Conservation (phyloP, 208 protist genomes). For the Leishmania mexicana region DNA sequence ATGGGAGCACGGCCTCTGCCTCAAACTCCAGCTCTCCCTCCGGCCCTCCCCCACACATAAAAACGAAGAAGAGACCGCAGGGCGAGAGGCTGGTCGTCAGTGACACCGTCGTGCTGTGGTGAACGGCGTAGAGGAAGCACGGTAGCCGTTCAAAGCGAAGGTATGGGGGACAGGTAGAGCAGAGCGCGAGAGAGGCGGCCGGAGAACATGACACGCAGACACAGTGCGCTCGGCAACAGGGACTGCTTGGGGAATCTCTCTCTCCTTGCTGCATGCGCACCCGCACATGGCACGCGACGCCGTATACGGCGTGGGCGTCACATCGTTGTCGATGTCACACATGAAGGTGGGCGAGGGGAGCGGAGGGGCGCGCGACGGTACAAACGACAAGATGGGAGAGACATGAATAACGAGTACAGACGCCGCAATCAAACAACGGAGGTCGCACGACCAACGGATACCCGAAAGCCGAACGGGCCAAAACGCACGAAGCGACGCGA, state of each 20-base stretch:
- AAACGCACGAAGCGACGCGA: no score
- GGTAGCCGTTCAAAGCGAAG: not conserved
- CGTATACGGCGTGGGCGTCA: not conserved
- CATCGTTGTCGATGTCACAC: not conserved
- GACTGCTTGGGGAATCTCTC: not conserved
- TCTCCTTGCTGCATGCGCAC: not conserved
- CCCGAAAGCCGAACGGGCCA: no score
- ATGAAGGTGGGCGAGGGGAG: not conserved
- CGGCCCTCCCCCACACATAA: no score
- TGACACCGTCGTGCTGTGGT: not conserved
- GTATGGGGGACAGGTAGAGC: not conserved
- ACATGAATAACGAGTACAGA: not conserved
- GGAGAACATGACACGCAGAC: conserved; percentile 9
- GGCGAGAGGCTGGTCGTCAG: not conserved
- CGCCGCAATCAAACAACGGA: not conserved
- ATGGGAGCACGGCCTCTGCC: not conserved
- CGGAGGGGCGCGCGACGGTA: not conserved
- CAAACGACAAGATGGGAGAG: not conserved
- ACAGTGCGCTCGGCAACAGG: not conserved
- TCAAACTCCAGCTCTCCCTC: not conserved
- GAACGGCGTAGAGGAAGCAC: not conserved
- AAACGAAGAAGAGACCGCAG: not conserved
- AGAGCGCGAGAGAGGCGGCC: conserved; percentile 8
- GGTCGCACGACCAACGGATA: no score
- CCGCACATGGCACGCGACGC: not conserved